Base-by-base conservation (phyloP, 2,329 filamentous ascomycete genomes). In the Neopestalotiopsis sp. region DNA sequence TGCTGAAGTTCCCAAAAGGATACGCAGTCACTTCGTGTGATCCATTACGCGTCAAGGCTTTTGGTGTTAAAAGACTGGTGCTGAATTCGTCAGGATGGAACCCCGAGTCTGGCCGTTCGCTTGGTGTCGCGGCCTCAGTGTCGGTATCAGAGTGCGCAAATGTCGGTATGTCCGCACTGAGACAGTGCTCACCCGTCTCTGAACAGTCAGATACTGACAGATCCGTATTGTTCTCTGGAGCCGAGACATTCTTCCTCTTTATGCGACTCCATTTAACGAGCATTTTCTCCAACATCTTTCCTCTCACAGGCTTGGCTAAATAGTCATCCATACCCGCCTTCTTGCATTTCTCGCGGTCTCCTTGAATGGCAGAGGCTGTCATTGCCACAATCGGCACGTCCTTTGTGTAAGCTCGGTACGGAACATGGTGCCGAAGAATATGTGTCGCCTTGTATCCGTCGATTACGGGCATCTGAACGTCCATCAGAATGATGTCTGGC, bases 381-480 rank as follows among this genome's bases (percentile, higher is more conserved):
- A 94, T 93, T n/a, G 92, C 92, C 49, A 94, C 90, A 65, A 94
- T 93, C 0, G 92, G 92, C 4, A 93, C 90, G 58, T 90, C 84
- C 67, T 85, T 83, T 4, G 89, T 83, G 66, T 87, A 85, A 2
- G 82, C 75, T 56, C 86, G 89, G 79, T 92, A 94, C 0, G 91
- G 90, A 1, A 85, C 76, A 72, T 92, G 89, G 67, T 92, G 90
- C 17, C 92, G 86, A 60, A 95, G 85, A 10, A 92, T 85, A 73
- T 94, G 91, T 0, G 92, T 95, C 57, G 92, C 92, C 68, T 89
- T 88, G 77, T 95, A 95, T 1, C 93, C 93, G 74, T 95, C 93
- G 71, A 94, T 89, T 52, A 94, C 88, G 32, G 90, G 89, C 89
- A 93, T 92, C 78, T 93, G 91, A 1, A 92, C 90, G 75, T 94